phyloP scores from a whole-genome alignment of 257 asterid genomes.

The Thymus mandschuricus region DNA sequence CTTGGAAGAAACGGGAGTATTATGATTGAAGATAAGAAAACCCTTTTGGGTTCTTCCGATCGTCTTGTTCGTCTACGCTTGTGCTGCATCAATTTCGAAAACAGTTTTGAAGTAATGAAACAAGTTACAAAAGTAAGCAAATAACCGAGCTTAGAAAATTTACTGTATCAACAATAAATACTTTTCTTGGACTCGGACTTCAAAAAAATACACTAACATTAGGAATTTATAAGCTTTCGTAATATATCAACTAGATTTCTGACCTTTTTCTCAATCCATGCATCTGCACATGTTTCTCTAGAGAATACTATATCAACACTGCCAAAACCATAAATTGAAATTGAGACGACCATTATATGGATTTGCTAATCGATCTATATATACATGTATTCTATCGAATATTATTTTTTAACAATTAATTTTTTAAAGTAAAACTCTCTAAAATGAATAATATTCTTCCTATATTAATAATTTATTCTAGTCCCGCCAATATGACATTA shows the following conservation, averaged over 20 bases:
- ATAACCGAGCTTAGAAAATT: not conserved
- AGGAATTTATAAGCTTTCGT: not conserved
- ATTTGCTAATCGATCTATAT: too few relatives aligned
- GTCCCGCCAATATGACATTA: too few relatives aligned
- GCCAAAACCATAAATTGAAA: constrained; percentile 38
- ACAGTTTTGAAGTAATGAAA: constrained; percentile 15
- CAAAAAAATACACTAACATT: constrained; percentile 7
- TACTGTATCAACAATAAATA: not conserved
- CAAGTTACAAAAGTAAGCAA: not conserved
- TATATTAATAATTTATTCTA: too few relatives aligned
- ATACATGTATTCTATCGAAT: too few relatives aligned
- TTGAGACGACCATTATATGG: constrained; percentile 16
- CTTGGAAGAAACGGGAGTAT: too few relatives aligned
- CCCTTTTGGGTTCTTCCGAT: too few relatives aligned
- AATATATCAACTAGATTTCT: constrained; percentile 23
- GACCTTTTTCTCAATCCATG: constrained; percentile 99
- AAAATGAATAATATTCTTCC: too few relatives aligned
- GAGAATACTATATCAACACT: constrained; percentile 83
- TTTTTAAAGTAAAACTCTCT: too few relatives aligned
- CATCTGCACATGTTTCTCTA: constrained; percentile 88
- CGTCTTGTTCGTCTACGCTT: too few relatives aligned
- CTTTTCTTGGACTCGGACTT: constrained; percentile 20
- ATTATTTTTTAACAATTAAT: too few relatives aligned
- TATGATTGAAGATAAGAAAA: too few relatives aligned
- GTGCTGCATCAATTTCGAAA: not conserved